A percentile compares a stretch with the other conserved stretches of the same genome.
Conservation (phyloP, 139 green algal species). For the Pleodorina starrii region DNA sequence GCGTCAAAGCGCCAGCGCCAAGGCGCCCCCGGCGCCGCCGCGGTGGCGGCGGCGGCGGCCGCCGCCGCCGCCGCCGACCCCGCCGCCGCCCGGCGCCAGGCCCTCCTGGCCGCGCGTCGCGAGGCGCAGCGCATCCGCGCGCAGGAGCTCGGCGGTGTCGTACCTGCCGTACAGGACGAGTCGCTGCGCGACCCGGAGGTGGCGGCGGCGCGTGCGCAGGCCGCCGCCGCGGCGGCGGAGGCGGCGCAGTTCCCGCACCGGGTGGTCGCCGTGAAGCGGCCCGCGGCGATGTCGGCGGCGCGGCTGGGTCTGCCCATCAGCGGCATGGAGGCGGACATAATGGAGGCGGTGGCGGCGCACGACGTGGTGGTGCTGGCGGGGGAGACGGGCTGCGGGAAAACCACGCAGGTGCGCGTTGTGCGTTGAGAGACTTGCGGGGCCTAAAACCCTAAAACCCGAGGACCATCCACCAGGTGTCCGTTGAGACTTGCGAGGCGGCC, state of each 20-base stretch:
- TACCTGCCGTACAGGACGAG: slow-evolving; percentile 32
- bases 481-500: too few relatives aligned
- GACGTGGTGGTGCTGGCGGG: slow-evolving; percentile 91
- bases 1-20: too few relatives aligned
- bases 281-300: slow-evolving; percentile 65
- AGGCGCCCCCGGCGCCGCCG: too few relatives aligned
- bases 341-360: slow-evolving; percentile 84
- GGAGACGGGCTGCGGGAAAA: slow-evolving; percentile 96
- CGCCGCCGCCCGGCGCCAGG: neutral
- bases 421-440: too few relatives aligned
- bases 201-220: slow-evolving; percentile 25
- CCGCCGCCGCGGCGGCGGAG: slow-evolving; percentile 53
- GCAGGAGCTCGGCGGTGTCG: slow-evolving; percentile 19
- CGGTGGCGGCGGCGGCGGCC: neutral
- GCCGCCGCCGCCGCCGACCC: neutral
- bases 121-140: slow-evolving; percentile 40
- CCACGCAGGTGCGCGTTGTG: slow-evolving; percentile 86
- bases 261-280: slow-evolving; percentile 65
- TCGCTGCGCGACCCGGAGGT: neutral
- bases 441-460: too few relatives aligned
- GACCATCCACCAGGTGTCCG: too few relatives aligned
- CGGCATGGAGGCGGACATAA: slow-evolving; percentile 92
- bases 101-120: neutral
- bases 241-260: slow-evolving; percentile 54
- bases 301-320: slow-evolving; percentile 86